Conservation (phyloP, 73 alveolate genomes). For the Paramecium bursaria region DNA sequence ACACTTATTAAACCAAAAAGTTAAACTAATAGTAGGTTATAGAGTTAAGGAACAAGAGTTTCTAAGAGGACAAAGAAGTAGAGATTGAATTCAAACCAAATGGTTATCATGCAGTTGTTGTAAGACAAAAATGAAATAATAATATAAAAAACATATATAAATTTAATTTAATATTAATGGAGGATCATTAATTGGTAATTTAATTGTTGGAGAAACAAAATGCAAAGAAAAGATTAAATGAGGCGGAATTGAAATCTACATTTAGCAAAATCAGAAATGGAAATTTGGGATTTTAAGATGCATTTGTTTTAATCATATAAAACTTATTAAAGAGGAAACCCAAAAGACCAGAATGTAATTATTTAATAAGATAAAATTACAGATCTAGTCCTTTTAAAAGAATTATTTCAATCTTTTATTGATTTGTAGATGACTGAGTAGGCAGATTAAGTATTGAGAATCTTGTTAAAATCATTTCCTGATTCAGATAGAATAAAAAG, state of each 20-base stretch:
- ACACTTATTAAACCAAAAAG: background rate
- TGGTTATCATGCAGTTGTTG: no score
- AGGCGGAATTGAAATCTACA: background rate
- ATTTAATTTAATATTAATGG: no score
- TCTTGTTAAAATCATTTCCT: conserved; percentile 18
- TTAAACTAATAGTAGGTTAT: conserved; percentile 9
- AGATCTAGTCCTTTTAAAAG: conserved; percentile 18
- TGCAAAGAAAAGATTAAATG: no score
- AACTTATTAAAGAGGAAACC: conserved; percentile 14
- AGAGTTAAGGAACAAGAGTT: no score
- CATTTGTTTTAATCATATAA: background rate
- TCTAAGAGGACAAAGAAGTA: no score
- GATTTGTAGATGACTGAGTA: conserved; percentile 43
- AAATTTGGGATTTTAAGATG: conserved; percentile 20
- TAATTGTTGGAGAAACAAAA: background rate
- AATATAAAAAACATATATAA: no score
- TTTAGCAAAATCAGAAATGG: conserved; percentile 35
- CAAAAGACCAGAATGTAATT: conserved; percentile 14
- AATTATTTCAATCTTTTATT: conserved; percentile 37
- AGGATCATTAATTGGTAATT: conserved; percentile 57
- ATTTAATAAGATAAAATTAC: no score
- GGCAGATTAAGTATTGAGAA: conserved; percentile 34
- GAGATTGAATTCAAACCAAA: no score
- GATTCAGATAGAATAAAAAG: conserved; percentile 17
- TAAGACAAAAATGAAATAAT: no score